Evolutionary conservation across 2,329 filamentous ascomycete genomes (phyloP), one percentile per base, ranked within the genome.

Genomic region (Camptophora hylomeconis): DNA sequence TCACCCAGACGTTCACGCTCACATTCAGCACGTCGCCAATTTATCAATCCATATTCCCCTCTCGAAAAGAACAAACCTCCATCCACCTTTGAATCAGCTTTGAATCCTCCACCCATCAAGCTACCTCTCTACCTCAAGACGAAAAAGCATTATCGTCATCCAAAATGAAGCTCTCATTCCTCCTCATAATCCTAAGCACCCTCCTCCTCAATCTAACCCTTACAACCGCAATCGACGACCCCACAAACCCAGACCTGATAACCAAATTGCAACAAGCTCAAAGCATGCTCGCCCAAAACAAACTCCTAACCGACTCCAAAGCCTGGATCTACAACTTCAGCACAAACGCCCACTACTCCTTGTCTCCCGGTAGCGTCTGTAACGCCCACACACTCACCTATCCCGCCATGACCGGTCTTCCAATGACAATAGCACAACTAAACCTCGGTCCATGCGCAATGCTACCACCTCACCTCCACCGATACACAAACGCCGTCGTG

Each of bases 351-450:
- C 49, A 52, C 40, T 58, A 61, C 41, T 60, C 50, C 17, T 57
- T 57, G 36, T 36, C 40, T 5, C 61, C 60, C 1, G 64, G 65
- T 8, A 54, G 56, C 10, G 64, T 69, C 18, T 53, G 62, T 37
- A 67, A 63, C 39, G 64, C 64, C 38, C 65, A 66, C 37, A 58
- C 58, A 8, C 61, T 61, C 11, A 65, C 60, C 12, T 66, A 66
- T 38, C 63, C 63, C 4, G 60, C 61, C 11, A 48, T 60, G 1
- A 53, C 54, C 9, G 58, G 55, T 12, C 53, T 62, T 18, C 60
- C 60, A 20, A 58, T 67, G 49, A 65, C 60, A 9, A 44, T 63
- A 45, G 45, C 38, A 33, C 27, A 35, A 24, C 43, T 63, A 21
- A 58, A 54, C 36, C 52, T 68, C 5, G 65, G 64, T 0, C 61